These are phyloP conservation scores for Sporodiniella umbellata DNA, from an alignment of 371 early-diverging fungal species.

Conservation along the genomic window DNA sequence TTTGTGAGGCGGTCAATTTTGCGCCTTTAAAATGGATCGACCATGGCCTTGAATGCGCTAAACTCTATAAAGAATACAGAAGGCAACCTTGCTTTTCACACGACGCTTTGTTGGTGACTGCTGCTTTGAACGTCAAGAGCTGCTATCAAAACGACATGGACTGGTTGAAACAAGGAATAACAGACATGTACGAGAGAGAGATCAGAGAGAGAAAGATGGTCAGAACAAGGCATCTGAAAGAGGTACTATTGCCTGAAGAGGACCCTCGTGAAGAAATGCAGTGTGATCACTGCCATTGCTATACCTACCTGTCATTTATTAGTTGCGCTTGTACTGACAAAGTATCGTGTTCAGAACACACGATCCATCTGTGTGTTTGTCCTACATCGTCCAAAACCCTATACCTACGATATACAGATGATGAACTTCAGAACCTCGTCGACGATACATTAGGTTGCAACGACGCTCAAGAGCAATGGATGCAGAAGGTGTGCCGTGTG, in stretches of 20 bases:
- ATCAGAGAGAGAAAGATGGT: constrained; percentile 45
- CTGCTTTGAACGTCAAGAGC: constrained; percentile 43
- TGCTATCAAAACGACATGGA: constrained; percentile 33
- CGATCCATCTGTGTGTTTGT: constrained; percentile 56
- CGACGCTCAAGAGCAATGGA: constrained; percentile 40
- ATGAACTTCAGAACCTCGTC: constrained; percentile 40
- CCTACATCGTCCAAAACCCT: constrained; percentile 39
- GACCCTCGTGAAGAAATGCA: constrained; percentile 59
- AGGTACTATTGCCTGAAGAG: constrained; percentile 25
- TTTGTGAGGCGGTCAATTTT: constrained; percentile 97
- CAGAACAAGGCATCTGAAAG: constrained; percentile 35
- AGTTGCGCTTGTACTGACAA: constrained; percentile 61
- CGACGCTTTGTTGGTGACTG: constrained; percentile 80
- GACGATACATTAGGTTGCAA: constrained; percentile 18
- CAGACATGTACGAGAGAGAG: constrained; percentile 60
- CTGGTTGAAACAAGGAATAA: constrained; percentile 58
- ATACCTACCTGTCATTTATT: constrained; percentile 68
- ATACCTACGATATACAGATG: constrained; percentile 54
- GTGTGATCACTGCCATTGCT: constrained; percentile 70
- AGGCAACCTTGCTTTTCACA: constrained; percentile 92
- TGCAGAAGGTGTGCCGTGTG: constrained; percentile 27
- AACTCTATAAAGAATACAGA: constrained; percentile 74
- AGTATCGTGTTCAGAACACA: constrained; percentile 63
- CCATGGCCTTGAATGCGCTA: constrained; percentile 74
- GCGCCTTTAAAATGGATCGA: constrained; percentile 90